Evolutionary conservation across 768 basidiomycete genomes (phyloP), one percentile per base, ranked within the genome.

Genomic region (Russula earlei): DNA sequence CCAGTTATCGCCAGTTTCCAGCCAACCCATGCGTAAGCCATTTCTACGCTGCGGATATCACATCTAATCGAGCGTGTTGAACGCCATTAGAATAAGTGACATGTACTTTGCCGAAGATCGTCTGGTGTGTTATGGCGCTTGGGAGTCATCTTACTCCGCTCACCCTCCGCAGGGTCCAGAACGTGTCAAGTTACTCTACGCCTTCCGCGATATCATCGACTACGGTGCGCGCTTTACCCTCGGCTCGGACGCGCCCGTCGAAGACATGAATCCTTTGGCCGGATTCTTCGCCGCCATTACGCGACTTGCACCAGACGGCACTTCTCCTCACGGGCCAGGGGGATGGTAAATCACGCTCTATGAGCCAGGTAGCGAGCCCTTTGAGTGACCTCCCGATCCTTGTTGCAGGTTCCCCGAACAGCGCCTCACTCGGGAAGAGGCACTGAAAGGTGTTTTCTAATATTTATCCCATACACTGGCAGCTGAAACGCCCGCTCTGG

Each of bases 231-330:
- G 79, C 54, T 82, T 93, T 52, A 81, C 87, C 2, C 69, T 95
- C 22, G 92, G 94, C 14, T 90, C 89, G 4, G 92, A 95, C 70
- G 89, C 87, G 60, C 93, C 93, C 0, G 90, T 97, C 31, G 94
- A 94, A 65, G 76, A 78, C 36, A 76, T 91, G 69, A 89, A 92
- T 65, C 93, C 93, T 12, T 74, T 96, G 37, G 72, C 79, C 53
- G 84, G 85, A 3, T 92, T 95, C 68, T 89, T 90, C 67, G 89
- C 93, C n/a, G 91, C 91, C 1, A 76, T 92, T 24, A 83, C 89
- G 2, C 78, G 93, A 36, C 70, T 88, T 45, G 81, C 83, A 25
- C 73, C 77, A 7, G 73, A 77, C 29, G 91, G 90, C 19, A 68
- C 70, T 44, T 92, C 90, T 31, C 93, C 92, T 8, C 85, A 91